phyloP scores from a whole-genome alignment of 2,329 filamentous ascomycete genomes.

The Exutisphaerella laricina region DNA sequence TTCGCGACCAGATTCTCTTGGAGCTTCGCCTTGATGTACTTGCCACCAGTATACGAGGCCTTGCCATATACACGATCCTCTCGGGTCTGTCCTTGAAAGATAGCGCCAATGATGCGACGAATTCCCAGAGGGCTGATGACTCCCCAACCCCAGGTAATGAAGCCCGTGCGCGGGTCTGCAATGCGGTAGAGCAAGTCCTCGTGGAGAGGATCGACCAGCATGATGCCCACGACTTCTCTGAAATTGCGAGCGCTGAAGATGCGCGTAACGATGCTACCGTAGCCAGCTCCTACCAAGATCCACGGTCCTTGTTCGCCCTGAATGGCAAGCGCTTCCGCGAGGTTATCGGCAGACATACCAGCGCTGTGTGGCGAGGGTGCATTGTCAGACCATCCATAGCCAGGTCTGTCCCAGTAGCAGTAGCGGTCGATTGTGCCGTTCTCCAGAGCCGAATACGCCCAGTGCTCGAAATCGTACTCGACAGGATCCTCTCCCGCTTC shows the following conservation, averaged over 20 bases:
- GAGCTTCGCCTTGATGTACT: slow-evolving; percentile 81
- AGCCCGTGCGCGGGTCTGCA: slow-evolving; percentile 64
- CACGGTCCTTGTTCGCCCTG: slow-evolving; percentile 82
- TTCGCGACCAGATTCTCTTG: slow-evolving; percentile 88
- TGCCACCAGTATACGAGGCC: slow-evolving; percentile 71
- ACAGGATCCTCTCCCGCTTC: slow-evolving; percentile 78
- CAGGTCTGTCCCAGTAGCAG: slow-evolving; percentile 93
- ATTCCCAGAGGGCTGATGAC: slow-evolving; percentile 82
- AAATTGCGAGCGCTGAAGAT: slow-evolving; percentile 85
- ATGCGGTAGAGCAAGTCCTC: slow-evolving; percentile 73
- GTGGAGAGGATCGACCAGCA: slow-evolving; percentile 84
- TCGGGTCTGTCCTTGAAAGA: slow-evolving; percentile 74
- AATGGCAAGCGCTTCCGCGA: slow-evolving; percentile 77
- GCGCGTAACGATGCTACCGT: slow-evolving; percentile 82
- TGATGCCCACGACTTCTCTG: slow-evolving; percentile 65
- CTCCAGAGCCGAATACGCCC: slow-evolving; percentile 67
- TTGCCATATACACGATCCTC: slow-evolving; percentile 81
- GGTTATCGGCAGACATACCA: slow-evolving; percentile 82
- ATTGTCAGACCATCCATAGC: slow-evolving; percentile 82
- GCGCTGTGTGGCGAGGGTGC: slow-evolving; percentile 90
- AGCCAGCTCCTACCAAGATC: slow-evolving; percentile 78
- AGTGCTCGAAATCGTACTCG: slow-evolving; percentile 71
- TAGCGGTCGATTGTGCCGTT: slow-evolving; percentile 83
- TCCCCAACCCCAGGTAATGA: slow-evolving; percentile 80
- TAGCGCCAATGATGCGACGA: slow-evolving; percentile 69